These are phyloP conservation scores for Dendrocalamus latiflorus DNA, from an alignment of 202 grass and related monocot genomes.

Conservation along the genomic window DNA sequence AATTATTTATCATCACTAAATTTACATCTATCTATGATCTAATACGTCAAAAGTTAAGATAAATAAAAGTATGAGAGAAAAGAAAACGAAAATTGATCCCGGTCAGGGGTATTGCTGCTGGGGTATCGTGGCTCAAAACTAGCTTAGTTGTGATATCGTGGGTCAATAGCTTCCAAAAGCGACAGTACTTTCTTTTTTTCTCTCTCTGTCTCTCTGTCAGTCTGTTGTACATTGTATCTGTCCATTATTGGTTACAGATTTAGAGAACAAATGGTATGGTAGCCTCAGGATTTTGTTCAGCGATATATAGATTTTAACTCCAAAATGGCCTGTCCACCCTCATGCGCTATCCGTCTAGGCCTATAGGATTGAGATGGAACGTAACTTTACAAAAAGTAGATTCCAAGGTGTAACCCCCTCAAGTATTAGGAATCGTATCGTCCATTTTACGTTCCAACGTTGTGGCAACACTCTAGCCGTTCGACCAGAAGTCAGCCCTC, in stretches of 20 bases:
- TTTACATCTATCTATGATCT: too few relatives aligned
- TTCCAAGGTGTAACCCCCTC: background rate
- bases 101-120: background rate
- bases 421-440: background rate
- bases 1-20: too few relatives aligned
- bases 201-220: too few relatives aligned
- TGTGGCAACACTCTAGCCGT: background rate
- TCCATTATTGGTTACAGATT: background rate
- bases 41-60: background rate
- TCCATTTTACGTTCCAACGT: background rate
- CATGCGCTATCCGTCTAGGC: background rate
- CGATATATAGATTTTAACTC: background rate
- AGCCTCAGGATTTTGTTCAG: slow-evolving; percentile 8
- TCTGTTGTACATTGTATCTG: background rate
- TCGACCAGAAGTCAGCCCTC: background rate
- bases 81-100: background rate
- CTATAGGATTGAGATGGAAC: slow-evolving; percentile 20
- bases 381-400: slow-evolving; percentile 27
- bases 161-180: slow-evolving; percentile 7
- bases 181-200: background rate
- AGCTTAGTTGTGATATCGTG: background rate
- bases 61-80: background rate
- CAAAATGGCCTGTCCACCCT: background rate
- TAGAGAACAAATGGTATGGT: background rate
- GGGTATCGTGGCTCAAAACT: background rate